phyloP scores from a whole-genome alignment of 768 basidiomycete genomes.

The Rhodosporidiobolus odoratus region DNA sequence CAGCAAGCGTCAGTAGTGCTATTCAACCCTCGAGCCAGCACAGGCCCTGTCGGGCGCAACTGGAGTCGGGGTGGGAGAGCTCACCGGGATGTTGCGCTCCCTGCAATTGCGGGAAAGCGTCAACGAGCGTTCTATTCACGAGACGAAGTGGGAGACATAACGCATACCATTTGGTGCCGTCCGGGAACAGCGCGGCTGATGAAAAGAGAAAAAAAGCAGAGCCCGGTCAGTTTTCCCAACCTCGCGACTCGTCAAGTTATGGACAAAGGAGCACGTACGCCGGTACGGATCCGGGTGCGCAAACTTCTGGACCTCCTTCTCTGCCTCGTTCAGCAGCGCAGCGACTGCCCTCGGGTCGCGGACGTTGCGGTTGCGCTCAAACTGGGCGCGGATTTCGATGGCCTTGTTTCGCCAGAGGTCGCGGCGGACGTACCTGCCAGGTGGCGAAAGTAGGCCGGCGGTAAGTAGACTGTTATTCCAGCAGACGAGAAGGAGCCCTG shows the following conservation, averaged over 20 bases:
- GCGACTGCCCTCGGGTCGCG: slow-evolving; percentile 37
- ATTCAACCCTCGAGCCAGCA: no score
- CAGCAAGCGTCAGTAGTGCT: not conserved
- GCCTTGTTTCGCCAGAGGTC: slow-evolving; percentile 82
- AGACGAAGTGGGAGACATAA: slow-evolving; percentile 45
- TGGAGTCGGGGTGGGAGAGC: not conserved
- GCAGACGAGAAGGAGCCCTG: not conserved
- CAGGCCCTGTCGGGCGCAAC: no score
- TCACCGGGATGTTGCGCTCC: slow-evolving; percentile 49
- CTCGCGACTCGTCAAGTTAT: not conserved
- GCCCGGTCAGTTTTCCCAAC: not conserved
- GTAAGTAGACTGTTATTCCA: no score
- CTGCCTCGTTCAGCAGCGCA: slow-evolving; percentile 38
- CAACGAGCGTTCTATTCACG: no score
- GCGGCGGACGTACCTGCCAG: slow-evolving; percentile 54
- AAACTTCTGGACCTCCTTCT: slow-evolving; percentile 32
- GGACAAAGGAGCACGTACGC: slow-evolving; percentile 56
- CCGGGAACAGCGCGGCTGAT: slow-evolving; percentile 71
- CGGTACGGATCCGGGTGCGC: slow-evolving; percentile 90
- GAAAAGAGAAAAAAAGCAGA: not conserved
- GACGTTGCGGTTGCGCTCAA: slow-evolving; percentile 81
- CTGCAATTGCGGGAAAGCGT: slow-evolving; percentile 24
- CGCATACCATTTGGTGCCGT: slow-evolving; percentile 97
- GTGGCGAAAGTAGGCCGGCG: not conserved
- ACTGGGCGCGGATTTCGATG: slow-evolving; percentile 79